phyloP scores from a whole-genome alignment of 805 yeast species.

The Candida quercuum region DNA sequence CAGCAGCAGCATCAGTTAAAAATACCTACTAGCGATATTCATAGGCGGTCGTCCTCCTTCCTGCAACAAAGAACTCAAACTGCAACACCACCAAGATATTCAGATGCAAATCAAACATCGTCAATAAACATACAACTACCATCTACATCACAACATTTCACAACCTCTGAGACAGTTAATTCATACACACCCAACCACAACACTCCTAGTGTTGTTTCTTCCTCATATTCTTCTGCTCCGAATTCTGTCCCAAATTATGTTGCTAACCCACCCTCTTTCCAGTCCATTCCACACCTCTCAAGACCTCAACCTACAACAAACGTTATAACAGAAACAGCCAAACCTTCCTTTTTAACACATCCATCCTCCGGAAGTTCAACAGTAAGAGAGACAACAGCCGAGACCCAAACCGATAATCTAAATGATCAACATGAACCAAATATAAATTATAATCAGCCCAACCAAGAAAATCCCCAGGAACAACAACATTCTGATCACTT shows the following conservation, averaged over 20 bases:
- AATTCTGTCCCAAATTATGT: slow-evolving; percentile 19
- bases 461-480: background rate
- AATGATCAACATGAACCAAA: too few relatives aligned
- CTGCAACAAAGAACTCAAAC: background rate
- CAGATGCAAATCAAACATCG: slow-evolving; percentile 14
- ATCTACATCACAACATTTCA: slow-evolving; percentile 26
- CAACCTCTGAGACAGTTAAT: slow-evolving; percentile 17
- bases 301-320: slow-evolving; percentile 51
- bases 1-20: too few relatives aligned
- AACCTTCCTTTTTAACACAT: too few relatives aligned
- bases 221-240: slow-evolving; percentile 35
- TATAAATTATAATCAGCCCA: too few relatives aligned
- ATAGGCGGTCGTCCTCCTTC: background rate
- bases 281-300: slow-evolving; percentile 20
- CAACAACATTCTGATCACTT: slow-evolving; percentile 6
- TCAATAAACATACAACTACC: slow-evolving; percentile 21
- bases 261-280: slow-evolving; percentile 8
- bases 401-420: too few relatives aligned
- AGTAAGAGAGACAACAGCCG: slow-evolving; percentile 13
- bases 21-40: too few relatives aligned
- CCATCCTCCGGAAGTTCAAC: too few relatives aligned
- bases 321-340: slow-evolving; percentile 22
- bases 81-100: slow-evolving; percentile 1
- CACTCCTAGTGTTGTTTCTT: slow-evolving; percentile 43
- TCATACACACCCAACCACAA: slow-evolving; percentile 35